These are phyloP conservation scores for Suillus paluster DNA, from an alignment of 768 basidiomycete species.

Conservation along the genomic window DNA sequence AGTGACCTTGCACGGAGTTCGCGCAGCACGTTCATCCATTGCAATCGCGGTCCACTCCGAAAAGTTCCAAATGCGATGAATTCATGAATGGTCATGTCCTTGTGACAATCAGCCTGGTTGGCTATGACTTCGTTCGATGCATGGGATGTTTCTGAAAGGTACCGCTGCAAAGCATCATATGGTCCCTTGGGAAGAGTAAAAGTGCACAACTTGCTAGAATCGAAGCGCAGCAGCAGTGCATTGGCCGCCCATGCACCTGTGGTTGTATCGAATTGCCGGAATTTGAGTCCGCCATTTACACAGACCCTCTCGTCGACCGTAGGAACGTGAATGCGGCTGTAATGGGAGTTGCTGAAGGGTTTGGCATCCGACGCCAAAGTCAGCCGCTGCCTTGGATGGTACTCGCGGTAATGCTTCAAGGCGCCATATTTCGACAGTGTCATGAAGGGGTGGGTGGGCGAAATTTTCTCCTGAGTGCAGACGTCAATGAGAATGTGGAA, in stretches of 20 bases:
- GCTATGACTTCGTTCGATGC: conserved; percentile 49
- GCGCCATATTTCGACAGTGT: conserved; percentile 18
- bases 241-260: conserved; percentile 16
- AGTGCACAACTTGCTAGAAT: conserved; percentile 29
- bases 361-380: conserved; percentile 29
- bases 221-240: conserved; percentile 11
- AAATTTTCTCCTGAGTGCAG: conserved; percentile 21
- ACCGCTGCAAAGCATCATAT: conserved; percentile 43
- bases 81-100: conserved; percentile 48
- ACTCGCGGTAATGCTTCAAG: conserved; percentile 16
- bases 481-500: conserved; percentile 44
- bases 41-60: conserved; percentile 48
- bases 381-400: conserved; percentile 23
- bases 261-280: conserved; percentile 34
- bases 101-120: conserved; percentile 45
- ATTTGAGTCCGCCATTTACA: conserved; percentile 39
- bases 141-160: conserved; percentile 40
- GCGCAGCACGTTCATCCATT: conserved; percentile 57
- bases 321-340: conserved; percentile 20
- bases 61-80: conserved; percentile 48
- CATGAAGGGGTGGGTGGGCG: conserved; percentile 13
- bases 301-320: conserved; percentile 20
- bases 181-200: conserved; percentile 35
- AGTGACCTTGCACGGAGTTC: conserved; percentile 45
- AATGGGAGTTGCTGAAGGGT: conserved; percentile 24